Evolutionary conservation across 805 yeast genomes (phyloP), one percentile per base, ranked within the genome.

Genomic region (Wickerhamiella parazyma): DNA sequence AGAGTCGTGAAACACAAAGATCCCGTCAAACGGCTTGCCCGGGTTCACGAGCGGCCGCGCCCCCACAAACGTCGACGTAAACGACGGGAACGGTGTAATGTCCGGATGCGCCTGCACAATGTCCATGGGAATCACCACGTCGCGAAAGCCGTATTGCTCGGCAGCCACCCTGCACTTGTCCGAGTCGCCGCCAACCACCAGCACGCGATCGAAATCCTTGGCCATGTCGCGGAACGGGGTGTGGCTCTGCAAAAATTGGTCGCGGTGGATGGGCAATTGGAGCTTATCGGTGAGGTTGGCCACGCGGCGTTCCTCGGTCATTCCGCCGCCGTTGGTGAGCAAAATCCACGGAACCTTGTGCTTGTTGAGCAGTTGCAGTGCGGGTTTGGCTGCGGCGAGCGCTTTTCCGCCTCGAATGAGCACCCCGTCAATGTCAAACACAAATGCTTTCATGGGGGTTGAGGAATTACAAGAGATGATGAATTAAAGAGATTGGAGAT

Each of bases 281-380:
- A 85, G 68, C 51, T 84, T 65, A 45, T 70, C 67, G 34, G 78
- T 67, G 55, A 85, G 68, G 52, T 83, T 91, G 45, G 70, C 71
- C 40, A 89, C 81, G 52, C 95, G 69, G 9, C 72, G 77, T 45
- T 66, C 58, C 60, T 85, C 95, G 12, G 84, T 80, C 56, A 80
- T 75, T 42, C 95, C 95, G 52, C 95, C 94, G 53, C 95, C 95
- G 60, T 85, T 85, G 48, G 95, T 85, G 49, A 85, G 86, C 56
- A 80, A 78, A 45, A 81, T 78, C 57, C 80, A 82, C 6, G 94
- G 94, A 54, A 85, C 78, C 54, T 79, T 75, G 65, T 81, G 78
- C 55, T 73, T 70, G 64, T 85, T 85, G 50, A 85, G 69, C 66
- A 80, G 57, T 48, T 70, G 69, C 51, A 85, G 62, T 6, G 94